phyloP scores from a whole-genome alignment of 345 rosid genomes.

The Moricandia arvensis region DNA sequence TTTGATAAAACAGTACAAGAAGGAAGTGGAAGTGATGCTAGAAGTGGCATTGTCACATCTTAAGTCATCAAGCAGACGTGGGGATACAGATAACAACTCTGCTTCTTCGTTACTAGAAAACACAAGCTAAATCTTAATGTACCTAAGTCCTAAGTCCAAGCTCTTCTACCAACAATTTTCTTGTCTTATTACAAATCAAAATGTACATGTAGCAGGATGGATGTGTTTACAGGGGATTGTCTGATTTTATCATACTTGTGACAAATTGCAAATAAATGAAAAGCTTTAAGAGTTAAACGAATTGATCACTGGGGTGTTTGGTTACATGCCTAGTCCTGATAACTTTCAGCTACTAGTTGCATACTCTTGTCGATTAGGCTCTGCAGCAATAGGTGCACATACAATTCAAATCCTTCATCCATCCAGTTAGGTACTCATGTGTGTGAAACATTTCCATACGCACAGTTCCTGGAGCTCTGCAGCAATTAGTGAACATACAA shows the following conservation, averaged over 20 bases:
- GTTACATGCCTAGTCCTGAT: no score
- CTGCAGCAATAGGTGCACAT: no score
- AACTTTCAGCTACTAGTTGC: no score
- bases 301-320: no score
- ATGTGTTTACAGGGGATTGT: not conserved
- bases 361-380: no score
- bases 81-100: conserved; percentile 17
- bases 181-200: not conserved
- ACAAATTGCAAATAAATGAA: not conserved
- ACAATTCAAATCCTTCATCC: no score
- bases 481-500: no score
- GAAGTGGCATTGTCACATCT: conserved; percentile 48
- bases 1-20: conserved; percentile 63
- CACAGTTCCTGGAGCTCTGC: no score
- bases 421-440: no score
- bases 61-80: conserved; percentile 34
- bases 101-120: conserved; percentile 16
- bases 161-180: not conserved
- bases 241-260: not conserved
- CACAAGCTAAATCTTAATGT: conserved; percentile 15
- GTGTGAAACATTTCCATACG: no score
- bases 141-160: not conserved
- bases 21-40: conserved; percentile 50
- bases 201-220: conserved; percentile 29
- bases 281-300: no score